These are phyloP conservation scores for Elaphomyces granulatus DNA, from an alignment of 495 filamentous ascomycete genomes.

Conservation along the genomic window DNA sequence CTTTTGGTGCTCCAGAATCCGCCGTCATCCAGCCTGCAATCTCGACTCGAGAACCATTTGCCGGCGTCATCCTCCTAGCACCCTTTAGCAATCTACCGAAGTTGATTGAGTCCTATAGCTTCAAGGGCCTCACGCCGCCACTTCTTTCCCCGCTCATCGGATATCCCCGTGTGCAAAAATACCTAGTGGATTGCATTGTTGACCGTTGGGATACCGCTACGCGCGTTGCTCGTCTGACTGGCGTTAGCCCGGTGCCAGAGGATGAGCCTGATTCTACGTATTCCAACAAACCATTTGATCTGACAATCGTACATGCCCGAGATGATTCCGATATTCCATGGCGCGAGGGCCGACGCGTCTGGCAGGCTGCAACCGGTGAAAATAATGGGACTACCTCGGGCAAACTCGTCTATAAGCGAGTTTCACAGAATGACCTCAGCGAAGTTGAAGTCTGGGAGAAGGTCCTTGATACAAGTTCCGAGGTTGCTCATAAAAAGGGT, in stretches of 20 bases:
- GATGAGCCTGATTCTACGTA: constrained; percentile 15
- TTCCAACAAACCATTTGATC: constrained; percentile 38
- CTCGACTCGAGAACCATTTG: constrained; percentile 36
- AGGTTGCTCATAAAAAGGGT: constrained; percentile 13
- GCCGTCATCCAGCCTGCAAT: constrained; percentile 23
- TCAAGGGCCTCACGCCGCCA: constrained; percentile 66
- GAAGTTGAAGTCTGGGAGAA: constrained; percentile 28
- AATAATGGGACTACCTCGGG: constrained; percentile 15
- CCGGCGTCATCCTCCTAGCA: constrained; percentile 64
- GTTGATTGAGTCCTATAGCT: constrained; percentile 55
- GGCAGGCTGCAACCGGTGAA: constrained; percentile 31
- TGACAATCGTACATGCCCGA: constrained; percentile 62
- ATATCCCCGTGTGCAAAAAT: constrained; percentile 37
- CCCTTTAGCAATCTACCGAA: constrained; percentile 61
- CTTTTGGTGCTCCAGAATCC: constrained; percentile 24
- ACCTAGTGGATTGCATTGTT: constrained; percentile 31
- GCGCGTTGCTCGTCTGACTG: constrained; percentile 32
- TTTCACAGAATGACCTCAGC: constrained; percentile 16
- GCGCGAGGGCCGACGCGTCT: constrained; percentile 35
- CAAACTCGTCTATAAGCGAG: constrained; percentile 23
- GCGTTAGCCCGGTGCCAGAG: constrained; percentile 11
- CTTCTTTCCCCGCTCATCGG: constrained; percentile 57
- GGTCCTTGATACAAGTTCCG: constrained; percentile 13
- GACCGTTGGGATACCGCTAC: constrained; percentile 42
- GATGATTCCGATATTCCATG: constrained; percentile 69